phyloP scores from a whole-genome alignment of 2,329 filamentous ascomycete genomes.

The Neospermospora avenae region DNA sequence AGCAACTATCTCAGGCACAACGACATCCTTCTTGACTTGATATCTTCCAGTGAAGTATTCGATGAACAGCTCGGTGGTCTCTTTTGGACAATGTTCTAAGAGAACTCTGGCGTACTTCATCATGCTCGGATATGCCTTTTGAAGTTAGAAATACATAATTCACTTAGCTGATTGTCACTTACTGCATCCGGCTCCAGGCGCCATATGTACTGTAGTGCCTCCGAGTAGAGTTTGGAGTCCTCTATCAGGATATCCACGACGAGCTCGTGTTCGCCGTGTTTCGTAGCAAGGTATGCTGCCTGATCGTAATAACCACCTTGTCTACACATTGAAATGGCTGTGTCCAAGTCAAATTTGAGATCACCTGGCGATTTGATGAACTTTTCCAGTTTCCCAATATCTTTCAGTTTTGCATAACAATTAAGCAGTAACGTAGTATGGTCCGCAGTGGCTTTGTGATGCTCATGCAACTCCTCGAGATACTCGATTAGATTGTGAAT shows the following conservation, averaged over 20 bases:
- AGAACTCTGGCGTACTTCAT: conserved; percentile 95
- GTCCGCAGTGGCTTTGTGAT: conserved; percentile 87
- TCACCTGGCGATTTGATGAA: conserved; percentile 96
- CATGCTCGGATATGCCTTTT: conserved; percentile 76
- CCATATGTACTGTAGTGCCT: conserved; percentile 90
- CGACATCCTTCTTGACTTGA: conserved; percentile 62
- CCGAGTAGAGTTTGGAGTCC: conserved; percentile 84
- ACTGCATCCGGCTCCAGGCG: conserved; percentile 75
- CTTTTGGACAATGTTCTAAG: conserved; percentile 77
- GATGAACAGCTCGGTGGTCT: conserved; percentile 84
- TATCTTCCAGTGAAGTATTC: conserved; percentile 92
- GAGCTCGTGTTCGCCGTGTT: conserved; percentile 88
- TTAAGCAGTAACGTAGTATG: conserved; percentile 94
- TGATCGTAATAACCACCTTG: conserved; percentile 97
- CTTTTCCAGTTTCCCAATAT: conserved; percentile 90
- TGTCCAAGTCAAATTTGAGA: conserved; percentile 94
- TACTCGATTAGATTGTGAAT: conserved; percentile 98
- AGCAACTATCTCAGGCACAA: conserved; percentile 17
- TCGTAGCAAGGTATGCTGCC: conserved; percentile 89
- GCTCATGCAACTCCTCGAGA: conserved; percentile 91
- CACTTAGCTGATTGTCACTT: conserved; percentile 32
- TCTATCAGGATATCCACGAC: conserved; percentile 96
- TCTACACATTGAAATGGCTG: conserved; percentile 94
- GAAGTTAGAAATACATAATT: neutral
- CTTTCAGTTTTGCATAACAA: conserved; percentile 97